phyloP scores from a whole-genome alignment of 2,329 filamentous ascomycete species.

The Apiospora marii region DNA sequence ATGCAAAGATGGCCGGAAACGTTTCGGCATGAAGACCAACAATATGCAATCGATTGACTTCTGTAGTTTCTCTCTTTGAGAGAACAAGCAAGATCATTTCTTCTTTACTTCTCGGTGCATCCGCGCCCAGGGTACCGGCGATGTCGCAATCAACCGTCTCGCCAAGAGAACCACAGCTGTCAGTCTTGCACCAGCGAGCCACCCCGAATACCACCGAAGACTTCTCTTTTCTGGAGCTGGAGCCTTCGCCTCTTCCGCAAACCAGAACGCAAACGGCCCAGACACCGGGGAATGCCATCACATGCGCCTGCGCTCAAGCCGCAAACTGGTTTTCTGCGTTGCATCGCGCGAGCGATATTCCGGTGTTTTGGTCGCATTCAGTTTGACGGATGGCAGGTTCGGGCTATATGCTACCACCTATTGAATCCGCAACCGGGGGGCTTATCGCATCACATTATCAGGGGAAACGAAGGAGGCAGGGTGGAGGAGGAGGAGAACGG shows the following conservation, averaged over 20 bases:
- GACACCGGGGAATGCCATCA: neutral
- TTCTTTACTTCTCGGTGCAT: neutral
- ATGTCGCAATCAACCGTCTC: neutral
- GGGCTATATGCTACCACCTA: conserved; percentile 1
- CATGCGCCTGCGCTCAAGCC: neutral
- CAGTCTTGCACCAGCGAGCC: neutral
- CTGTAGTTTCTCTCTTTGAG: neutral
- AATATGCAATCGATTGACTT: neutral
- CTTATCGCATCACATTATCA: neutral
- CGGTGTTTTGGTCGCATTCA: neutral
- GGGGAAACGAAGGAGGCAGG: neutral
- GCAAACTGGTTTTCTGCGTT: neutral
- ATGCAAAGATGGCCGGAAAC: neutral
- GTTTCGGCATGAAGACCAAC: too few relatives aligned
- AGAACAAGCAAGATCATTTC: neutral
- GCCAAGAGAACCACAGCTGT: neutral
- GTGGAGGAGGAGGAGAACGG: neutral
- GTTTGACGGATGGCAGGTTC: neutral
- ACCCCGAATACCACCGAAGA: neutral
- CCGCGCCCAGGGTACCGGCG: too few relatives aligned
- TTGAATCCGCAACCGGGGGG: conserved; percentile 1
- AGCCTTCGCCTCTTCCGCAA: too few relatives aligned
- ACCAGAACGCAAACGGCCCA: too few relatives aligned
- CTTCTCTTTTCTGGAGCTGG: neutral
- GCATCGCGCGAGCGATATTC: neutral